Evolutionary conservation across 2,329 filamentous ascomycete genomes (phyloP), one percentile per base, ranked within the genome.

Genomic region (Ophiostoma sp.): DNA sequence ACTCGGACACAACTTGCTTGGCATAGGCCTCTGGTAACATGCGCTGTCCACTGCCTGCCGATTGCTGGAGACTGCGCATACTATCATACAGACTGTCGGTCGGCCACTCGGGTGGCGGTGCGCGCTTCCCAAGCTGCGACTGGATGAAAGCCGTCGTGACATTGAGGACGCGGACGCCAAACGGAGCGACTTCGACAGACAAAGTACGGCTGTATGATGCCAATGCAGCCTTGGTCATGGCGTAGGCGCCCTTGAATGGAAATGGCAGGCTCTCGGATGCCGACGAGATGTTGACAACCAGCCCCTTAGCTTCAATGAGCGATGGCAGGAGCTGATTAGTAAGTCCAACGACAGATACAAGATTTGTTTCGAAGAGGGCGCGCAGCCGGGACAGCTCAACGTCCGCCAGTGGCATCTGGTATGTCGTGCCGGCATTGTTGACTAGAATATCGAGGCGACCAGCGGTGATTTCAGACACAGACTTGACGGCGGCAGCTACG

Each of bases 391-490:
- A 81, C 1, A 88, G 77, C 50, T 85, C 82, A 63, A 87, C 83
- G 77, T 88, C 87, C 2, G 86, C 82, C 1, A 86, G 83, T 0
- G 87, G 86, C 74, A 86, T 84, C 28, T 83, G 84, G 78, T 87
- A 84, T 3, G 84, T 73, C 42, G 72, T 68, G 61, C 76, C 76
- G 25, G 88, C 87, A 75, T 89, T 89, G 79, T 89, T 90, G 68
- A 89, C 84, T 15, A 89, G 85, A 48, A 89, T 84, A 74, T 89
- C 87, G 3, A 90, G 83, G 68, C 81, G 85, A 7, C 87, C 87
- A 19, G 78, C 78, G 1, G 80, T 82, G 28, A 82, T 77, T 3
- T 76, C 69, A 1, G 77, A 76, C 25, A 83, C 78, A 69, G 81
- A 77, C 2, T 78, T 76, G 36, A 80, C 80, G n/a, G 80, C 81